A percentile compares a stretch with the other conserved stretches of the same genome.
These are phyloP conservation scores for Linnemannia schmuckeri DNA, from an alignment of 192 early-diverging fungal genomes.

Conservation along the genomic window DNA sequence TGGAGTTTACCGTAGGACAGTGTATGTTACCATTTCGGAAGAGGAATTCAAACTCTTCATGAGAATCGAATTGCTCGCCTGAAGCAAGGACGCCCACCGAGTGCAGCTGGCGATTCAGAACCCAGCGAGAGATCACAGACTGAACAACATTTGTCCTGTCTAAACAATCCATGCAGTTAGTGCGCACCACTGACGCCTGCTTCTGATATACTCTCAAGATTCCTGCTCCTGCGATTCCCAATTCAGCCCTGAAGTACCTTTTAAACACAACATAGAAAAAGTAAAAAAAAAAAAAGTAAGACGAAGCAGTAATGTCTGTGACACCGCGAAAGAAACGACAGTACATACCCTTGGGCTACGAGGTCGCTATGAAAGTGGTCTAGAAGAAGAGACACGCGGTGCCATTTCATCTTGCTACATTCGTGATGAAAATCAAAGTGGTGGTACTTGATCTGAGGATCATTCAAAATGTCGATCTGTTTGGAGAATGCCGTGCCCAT, in stretches of 20 bases:
- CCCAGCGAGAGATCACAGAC: slow-evolving; percentile 83
- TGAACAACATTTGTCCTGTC: slow-evolving; percentile 99
- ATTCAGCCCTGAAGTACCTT: slow-evolving; percentile 70
- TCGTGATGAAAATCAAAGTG: slow-evolving; percentile 99
- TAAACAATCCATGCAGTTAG: slow-evolving; percentile 99
- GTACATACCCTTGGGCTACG: slow-evolving; percentile 61
- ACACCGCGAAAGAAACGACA: background rate
- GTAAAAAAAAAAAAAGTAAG: background rate
- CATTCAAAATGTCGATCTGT: slow-evolving; percentile 70
- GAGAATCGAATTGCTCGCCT: slow-evolving; percentile 72
- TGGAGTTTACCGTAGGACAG: background rate
- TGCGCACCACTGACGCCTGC: slow-evolving; percentile 88
- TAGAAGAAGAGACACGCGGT: slow-evolving; percentile 88
- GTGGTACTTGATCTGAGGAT: slow-evolving; percentile 76
- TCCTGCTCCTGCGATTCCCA: background rate
- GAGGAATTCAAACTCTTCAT: slow-evolving; percentile 73
- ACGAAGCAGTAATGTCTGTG: background rate
- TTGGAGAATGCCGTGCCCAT: slow-evolving; percentile 88
- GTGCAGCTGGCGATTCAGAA: slow-evolving; percentile 81
- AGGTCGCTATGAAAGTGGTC: slow-evolving; percentile 81
- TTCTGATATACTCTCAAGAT: slow-evolving; percentile 45
- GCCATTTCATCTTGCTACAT: slow-evolving; percentile 96
- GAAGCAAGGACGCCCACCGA: slow-evolving; percentile 71
- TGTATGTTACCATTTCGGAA: slow-evolving; percentile 80
- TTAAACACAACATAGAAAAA: background rate